These are phyloP conservation scores for Sordariomycetes sp. DNA, from an alignment of 2,329 filamentous ascomycete genomes.

Conservation along the genomic window DNA sequence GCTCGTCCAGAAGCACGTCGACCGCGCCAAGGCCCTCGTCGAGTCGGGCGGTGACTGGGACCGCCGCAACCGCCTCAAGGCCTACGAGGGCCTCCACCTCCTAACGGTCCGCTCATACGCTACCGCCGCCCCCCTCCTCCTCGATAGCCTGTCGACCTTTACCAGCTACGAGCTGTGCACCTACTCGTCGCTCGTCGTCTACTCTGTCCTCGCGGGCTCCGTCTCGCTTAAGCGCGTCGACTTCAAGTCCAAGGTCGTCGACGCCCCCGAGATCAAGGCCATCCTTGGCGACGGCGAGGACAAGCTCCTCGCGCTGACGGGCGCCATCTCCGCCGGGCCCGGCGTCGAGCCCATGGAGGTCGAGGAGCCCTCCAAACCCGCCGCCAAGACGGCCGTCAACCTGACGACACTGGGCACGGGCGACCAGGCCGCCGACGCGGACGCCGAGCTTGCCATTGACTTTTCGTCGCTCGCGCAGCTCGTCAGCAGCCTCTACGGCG, in stretches of 20 bases:
- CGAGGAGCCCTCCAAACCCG: slow-evolving; percentile 25
- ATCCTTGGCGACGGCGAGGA: slow-evolving; percentile 86
- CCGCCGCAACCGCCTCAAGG: slow-evolving; percentile 93
- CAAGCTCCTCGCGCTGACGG: slow-evolving; percentile 69
- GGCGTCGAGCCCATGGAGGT: slow-evolving; percentile 67
- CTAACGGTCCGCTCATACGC: slow-evolving; percentile 87
- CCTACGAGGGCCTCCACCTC: slow-evolving; percentile 89
- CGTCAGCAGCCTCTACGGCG: slow-evolving; percentile 83
- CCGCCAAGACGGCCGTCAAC: slow-evolving; percentile 64
- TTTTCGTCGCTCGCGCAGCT: slow-evolving; percentile 80
- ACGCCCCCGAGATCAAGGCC: slow-evolving; percentile 95
- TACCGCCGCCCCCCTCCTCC: slow-evolving; percentile 77
- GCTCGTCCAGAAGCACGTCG: slow-evolving; percentile 86
- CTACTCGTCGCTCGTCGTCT: slow-evolving; percentile 88
- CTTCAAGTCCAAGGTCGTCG: slow-evolving; percentile 98
- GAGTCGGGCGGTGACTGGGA: slow-evolving; percentile 98
- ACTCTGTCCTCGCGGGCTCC: slow-evolving; percentile 87
- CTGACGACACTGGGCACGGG: slow-evolving; percentile 67
- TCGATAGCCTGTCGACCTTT: slow-evolving; percentile 95
- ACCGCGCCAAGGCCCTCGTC: slow-evolving; percentile 78
- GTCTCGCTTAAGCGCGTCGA: slow-evolving; percentile 92
- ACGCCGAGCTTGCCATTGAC: slow-evolving; percentile 72
- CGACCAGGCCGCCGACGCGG: slow-evolving; percentile 43
- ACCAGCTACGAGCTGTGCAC: slow-evolving; percentile 98
- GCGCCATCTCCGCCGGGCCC: slow-evolving; percentile 68